Evolutionary conservation across 495 filamentous ascomycete genomes (phyloP).

Genomic region (Collariella sp.): DNA sequence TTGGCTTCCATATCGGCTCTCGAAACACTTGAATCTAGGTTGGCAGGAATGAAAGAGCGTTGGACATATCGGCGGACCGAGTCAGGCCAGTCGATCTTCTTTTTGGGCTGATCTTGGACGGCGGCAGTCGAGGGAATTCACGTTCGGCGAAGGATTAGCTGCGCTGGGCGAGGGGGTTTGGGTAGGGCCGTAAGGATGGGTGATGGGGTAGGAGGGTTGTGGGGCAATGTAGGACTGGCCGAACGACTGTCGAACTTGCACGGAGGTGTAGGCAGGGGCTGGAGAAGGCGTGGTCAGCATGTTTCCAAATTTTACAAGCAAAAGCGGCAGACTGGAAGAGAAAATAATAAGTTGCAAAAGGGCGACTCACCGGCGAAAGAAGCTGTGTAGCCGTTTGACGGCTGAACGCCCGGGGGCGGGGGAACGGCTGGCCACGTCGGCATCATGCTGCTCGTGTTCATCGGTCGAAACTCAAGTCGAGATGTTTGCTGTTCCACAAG

Average conservation of each 20-base stretch:
- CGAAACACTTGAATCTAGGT: conserved; percentile 55
- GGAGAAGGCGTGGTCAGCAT: conserved; percentile 19
- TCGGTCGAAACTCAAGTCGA: not conserved
- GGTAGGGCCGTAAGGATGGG: conserved; percentile 20
- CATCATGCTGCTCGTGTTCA: conserved; percentile 21
- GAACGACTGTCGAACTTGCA: conserved; percentile 40
- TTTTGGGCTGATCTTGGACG: conserved; percentile 30
- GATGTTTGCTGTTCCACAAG: not conserved
- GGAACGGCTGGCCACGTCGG: conserved; percentile 25
- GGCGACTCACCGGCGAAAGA: conserved; percentile 23
- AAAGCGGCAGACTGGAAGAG: not conserved
- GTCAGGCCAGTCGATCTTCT: conserved; percentile 66
- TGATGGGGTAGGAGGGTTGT: conserved; percentile 19
- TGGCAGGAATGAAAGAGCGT: conserved; percentile 67
- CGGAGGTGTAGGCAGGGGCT: conserved; percentile 45
- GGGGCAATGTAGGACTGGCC: conserved; percentile 31
- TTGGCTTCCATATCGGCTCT: conserved; percentile 69
- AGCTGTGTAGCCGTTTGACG: conserved; percentile 25
- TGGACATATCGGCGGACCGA: conserved; percentile 76
- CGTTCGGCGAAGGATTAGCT: conserved; percentile 22
- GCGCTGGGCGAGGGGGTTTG: conserved; percentile 15
- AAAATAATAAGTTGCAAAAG: not conserved
- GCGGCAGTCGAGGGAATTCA: conserved; percentile 13
- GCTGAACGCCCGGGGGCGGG: conserved; percentile 26
- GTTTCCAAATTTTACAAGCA: not conserved